Percentiles rank a stretch among this genome's conserved stretches.
Conservation (phyloP, 225 moss, liverwort and hornwort genomes). For the Climacium dendroides region DNA sequence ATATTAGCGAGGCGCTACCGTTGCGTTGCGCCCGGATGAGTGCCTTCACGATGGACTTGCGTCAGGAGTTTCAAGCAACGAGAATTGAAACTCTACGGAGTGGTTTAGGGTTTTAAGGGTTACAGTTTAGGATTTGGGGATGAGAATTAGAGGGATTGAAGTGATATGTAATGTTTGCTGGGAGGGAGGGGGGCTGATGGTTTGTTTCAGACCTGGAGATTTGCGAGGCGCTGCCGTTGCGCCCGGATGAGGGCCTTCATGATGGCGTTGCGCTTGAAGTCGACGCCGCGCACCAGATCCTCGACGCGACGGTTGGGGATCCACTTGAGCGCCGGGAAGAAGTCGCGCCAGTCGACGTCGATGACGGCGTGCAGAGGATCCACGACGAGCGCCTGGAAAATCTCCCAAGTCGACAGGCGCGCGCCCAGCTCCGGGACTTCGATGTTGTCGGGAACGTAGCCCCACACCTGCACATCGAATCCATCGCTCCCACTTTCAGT, state of each 20-base stretch:
- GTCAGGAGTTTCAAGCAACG: neutral
- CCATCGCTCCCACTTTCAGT: neutral
- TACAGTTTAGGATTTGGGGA: neutral
- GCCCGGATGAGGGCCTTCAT: conserved; percentile 47
- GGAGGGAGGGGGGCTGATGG: neutral
- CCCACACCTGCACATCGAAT: conserved; percentile 10
- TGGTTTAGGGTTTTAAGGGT: neutral
- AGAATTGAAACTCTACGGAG: neutral
- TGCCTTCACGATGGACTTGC: conserved; percentile 12
- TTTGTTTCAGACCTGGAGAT: conserved; percentile 10
- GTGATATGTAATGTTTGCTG: neutral
- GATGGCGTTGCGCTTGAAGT: conserved; percentile 26
- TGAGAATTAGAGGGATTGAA: neutral
- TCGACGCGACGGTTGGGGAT: conserved; percentile 48
- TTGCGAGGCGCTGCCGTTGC: conserved; percentile 36
- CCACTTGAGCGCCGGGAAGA: conserved; percentile 49
- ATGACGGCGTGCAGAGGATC: conserved; percentile 48
- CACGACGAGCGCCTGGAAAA: conserved; percentile 40
- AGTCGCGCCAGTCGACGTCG: conserved; percentile 69
- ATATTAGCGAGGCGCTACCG: conserved; percentile 14
- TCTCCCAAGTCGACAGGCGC: conserved; percentile 32
- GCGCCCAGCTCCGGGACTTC: conserved; percentile 28
- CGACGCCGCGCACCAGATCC: conserved; percentile 9
- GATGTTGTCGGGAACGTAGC: conserved; percentile 30
- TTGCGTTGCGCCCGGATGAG: no score